Evolutionary conservation across 192 early-diverging fungal genomes (phyloP), one percentile per base, ranked within the genome.

Genomic region (Podila minutissima): DNA sequence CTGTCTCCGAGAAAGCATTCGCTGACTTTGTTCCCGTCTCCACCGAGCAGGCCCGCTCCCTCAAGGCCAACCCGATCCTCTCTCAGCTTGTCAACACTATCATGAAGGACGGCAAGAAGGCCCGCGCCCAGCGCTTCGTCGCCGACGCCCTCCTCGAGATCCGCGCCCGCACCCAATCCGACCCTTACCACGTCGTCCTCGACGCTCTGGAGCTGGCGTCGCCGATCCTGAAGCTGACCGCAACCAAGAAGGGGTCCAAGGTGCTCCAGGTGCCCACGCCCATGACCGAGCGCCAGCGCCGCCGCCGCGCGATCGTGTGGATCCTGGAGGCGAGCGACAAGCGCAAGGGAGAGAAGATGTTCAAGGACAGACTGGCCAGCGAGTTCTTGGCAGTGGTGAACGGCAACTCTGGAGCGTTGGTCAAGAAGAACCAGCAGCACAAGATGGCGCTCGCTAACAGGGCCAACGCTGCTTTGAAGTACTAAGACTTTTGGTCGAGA

Each of bases 21-120:
- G 76, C 66, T 7, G 71, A 74, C 28, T 66, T 70, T 53, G 46
- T 51, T 0, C 64, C 71, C 13, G 70, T 89, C 31, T 64, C 75
- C 17, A 59, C 71, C 19, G 67, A 76, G 22, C 83, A 87, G 31
- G 67, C 82, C 13, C 78, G 78, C 29, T 82, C 85, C 22, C 64
- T 90, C 62, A 82, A 70, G 26, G 63, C 83, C 17, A 91, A 94
- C 78, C 89, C 92, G 3, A 85, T 96, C 15, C 66, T 95, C 12
- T 86, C 89, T 24, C 95, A 95, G 37, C 72, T 96, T 11, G 93
- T 95, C 49, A 97, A 96, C 85, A 96, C 92, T 69, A 89, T 98
- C 64, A 98, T 98, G 96, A 85, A 91, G 68, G 90, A 96, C 69
- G 97, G 97, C 38, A 95, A 96, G 83, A 98, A 97, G 81, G 88